Base-by-base conservation (phyloP, 371 early-diverging fungal genomes). In the Dinochytrium kinnereticum region DNA sequence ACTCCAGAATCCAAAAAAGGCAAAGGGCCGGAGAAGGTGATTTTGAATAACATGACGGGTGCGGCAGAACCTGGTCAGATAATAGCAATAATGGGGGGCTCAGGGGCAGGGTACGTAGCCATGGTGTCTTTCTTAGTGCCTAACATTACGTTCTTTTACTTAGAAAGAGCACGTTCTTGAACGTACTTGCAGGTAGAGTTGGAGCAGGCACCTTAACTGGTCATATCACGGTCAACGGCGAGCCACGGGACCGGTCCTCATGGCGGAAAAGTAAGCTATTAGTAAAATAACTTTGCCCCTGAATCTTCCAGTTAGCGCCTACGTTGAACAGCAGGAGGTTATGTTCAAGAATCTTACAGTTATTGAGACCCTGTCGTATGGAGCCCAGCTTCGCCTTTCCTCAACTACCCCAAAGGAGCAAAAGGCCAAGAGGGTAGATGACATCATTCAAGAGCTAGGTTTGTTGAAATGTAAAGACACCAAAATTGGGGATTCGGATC, bases 281-380 rank as follows among this genome's bases (percentile, higher is more conserved):
- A 69, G 15, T 75, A 95, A 95, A 72, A 88, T 91, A 1, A 88
- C 95, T 76, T 86, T 94, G 33, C 83, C 92, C 0, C 93, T 94
- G 0, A 84, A 91, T 70, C 33, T 33, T 3, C 30, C 51, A 67
- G 37, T 34, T 19, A 61, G 15, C 33, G 94, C 95, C n/a, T 96
- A 90, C 83, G 96, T 96, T 0, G 94, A 95, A 76, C 96, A 98
- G 79, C 96, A 96, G 68, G 98, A 98, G 75, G 87, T 92, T 1
- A 78, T 95, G 34, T 85, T 82, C 70, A 76, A 77, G 51, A 70
- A 78, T 67, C 81, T 95, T 34, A 97, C 96, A 0, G 97, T 97
- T 0, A 86, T 88, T 64, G 96, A 97, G 73, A 80, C 96, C 0
- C 83, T 98, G 19, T 85, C 89, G 65, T 94, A 91, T 69, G 91